phyloP scores from a whole-genome alignment of 805 yeast genomes.

The Isabelozyma heimii region DNA sequence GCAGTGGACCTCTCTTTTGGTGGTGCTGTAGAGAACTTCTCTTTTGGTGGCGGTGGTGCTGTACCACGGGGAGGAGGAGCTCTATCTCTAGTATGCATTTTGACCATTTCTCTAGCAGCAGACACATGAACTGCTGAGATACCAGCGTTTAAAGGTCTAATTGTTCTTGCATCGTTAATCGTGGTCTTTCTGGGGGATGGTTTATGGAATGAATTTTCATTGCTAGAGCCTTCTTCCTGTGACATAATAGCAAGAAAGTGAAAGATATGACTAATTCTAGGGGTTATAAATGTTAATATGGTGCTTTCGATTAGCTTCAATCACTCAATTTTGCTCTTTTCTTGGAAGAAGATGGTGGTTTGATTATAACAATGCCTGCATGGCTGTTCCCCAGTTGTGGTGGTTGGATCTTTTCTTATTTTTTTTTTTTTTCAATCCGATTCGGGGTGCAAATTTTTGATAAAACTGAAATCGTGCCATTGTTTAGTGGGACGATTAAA shows the following conservation, averaged over 20 bases:
- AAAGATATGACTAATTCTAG: not conserved
- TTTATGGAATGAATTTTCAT: not conserved
- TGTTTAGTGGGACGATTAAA: not conserved
- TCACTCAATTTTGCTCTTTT: not conserved
- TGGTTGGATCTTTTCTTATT: not conserved
- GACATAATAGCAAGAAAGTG: not conserved
- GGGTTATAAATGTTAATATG: not conserved
- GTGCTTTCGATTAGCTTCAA: not conserved
- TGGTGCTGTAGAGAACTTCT: not conserved
- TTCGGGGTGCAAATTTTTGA: not conserved
- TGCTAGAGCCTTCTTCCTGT: not conserved
- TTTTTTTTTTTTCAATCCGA: not conserved
- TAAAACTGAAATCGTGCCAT: not conserved
- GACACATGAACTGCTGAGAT: slow-evolving; percentile 55
- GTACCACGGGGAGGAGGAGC: slow-evolving; percentile 6
- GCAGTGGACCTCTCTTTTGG: not conserved
- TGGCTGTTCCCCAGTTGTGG: not conserved
- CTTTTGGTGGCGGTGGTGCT: not conserved
- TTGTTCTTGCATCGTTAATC: not conserved
- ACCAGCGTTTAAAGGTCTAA: slow-evolving; percentile 21
- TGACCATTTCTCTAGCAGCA: slow-evolving; percentile 64
- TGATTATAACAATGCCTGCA: not conserved
- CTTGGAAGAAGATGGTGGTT: not conserved
- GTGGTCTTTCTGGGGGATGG: not conserved
- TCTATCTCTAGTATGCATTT: slow-evolving; percentile 46